Base-by-base conservation (phyloP, 164 flowering plant species). In the Vitis riparia region DNA sequence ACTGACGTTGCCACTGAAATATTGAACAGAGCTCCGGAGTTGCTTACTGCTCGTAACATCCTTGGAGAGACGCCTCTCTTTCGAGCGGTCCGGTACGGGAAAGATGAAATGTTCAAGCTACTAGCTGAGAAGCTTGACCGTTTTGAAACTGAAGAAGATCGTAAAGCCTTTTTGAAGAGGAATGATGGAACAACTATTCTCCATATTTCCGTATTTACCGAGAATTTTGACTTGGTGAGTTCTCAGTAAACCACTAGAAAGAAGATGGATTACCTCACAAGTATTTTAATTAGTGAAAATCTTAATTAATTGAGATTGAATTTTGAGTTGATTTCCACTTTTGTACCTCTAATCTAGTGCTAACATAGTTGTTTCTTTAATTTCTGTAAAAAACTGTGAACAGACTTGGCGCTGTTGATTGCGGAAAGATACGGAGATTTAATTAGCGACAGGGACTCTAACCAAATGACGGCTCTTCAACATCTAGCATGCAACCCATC, bases 401-500 rank as follows among this genome's bases (percentile, higher is more conserved):
- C 44, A 37, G 44, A 37, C 44, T 37, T 37, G 44, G 44, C 44
- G 44, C 5, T 37, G 44, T 37, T 37, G 6, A 69, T 69, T 15
- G 71, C 65, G 2, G 12, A 50, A 1, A 32, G 51, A 15, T 69
- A 50, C 0, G 32, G 30, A 32, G 11, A 29, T 12, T 51, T 69
- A 32, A 50, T 69, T 32, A 9, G 55, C 30, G 16, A 30, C 19
- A 0, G 29, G 15, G 63, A 69, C 55, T 1, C 1, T 0, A n/a
- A 59, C 6, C 58, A 58, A 7, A 49, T 69, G 71, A 69, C 65
- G 9, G 56, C 19, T n/a, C 65, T 69, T 60, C 71, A 69, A 51
- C 49, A 60, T 59, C 57, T 69, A 3, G 9, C 65, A 8, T 48
- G 58, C n/a, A 60, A 69, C n/a, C 47, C 71, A 14, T 61, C 55